Evolutionary conservation across 495 filamentous ascomycete species (phyloP).

Genomic region (Penicillium crystallinum): DNA sequence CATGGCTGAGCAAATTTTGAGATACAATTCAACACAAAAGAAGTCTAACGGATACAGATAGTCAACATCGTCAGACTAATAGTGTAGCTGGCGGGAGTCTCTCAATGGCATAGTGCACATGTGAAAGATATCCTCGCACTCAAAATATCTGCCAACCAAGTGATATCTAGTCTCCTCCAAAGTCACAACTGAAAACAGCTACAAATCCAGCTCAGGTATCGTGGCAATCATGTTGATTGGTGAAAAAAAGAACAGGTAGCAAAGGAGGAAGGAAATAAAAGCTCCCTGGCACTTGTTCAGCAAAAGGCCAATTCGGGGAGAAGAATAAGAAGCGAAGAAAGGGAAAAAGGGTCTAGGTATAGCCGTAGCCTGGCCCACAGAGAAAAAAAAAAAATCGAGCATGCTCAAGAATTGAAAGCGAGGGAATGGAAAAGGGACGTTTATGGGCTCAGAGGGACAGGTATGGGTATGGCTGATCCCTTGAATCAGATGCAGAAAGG

Average conservation of each 20-base stretch:
- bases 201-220: constrained; percentile 36
- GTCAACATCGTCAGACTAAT: too few relatives aligned
- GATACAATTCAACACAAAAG: too few relatives aligned
- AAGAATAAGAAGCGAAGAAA: constrained; percentile 12
- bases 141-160: background rate
- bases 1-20: too few relatives aligned
- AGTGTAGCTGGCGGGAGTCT: too few relatives aligned
- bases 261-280: constrained; percentile 16
- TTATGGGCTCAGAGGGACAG: constrained; percentile 12
- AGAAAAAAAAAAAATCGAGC: constrained; percentile 14
- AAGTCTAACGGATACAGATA: too few relatives aligned
- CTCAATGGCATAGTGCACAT: too few relatives aligned
- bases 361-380: constrained; percentile 24
- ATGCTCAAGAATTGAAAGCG: constrained; percentile 8
- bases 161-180: constrained; percentile 15
- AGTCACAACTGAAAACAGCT: background rate
- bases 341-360: constrained; percentile 20
- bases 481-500: constrained; percentile 22
- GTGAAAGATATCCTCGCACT: background rate
- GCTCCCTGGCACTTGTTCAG: constrained; percentile 3
- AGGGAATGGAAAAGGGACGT: constrained; percentile 8
- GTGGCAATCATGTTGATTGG: constrained; percentile 33
- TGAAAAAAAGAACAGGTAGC: constrained; percentile 16
- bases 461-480: constrained; percentile 26
- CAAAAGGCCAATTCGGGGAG: constrained; percentile 5